A percentile compares a stretch with the other conserved stretches of the same genome.
Evolutionary conservation across 495 filamentous ascomycete genomes (phyloP).

Genomic region (Tuber magnatum): DNA sequence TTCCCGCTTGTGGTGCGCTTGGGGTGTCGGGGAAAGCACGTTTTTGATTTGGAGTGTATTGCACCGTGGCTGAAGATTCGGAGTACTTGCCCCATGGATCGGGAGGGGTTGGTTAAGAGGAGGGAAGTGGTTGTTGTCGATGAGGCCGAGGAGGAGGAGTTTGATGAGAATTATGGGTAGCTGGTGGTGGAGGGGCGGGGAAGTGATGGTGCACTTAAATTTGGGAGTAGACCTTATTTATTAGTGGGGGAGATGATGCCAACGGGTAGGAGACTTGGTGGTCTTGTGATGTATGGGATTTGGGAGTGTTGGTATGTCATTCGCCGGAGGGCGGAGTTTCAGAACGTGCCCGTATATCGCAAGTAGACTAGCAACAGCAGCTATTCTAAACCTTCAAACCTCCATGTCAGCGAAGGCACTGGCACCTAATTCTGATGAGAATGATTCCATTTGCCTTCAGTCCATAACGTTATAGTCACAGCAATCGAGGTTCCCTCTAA

Average conservation of each 20-base stretch:
- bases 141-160: slow-evolving; percentile 55
- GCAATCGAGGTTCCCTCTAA: too few relatives aligned
- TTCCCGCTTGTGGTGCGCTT: slow-evolving; percentile 76
- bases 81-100: slow-evolving; percentile 67
- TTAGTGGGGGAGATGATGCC: neutral
- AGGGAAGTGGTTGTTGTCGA: slow-evolving; percentile 51
- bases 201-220: neutral
- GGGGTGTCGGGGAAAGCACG: slow-evolving; percentile 71
- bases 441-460: neutral
- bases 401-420: neutral
- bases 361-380: neutral
- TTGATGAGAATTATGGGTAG: slow-evolving; percentile 70
- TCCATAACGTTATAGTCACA: neutral
- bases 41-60: slow-evolving; percentile 93
- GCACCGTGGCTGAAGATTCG: slow-evolving; percentile 82
- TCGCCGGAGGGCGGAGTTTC: neutral
- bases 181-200: neutral
- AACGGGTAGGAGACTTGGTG: neutral
- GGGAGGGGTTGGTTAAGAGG: slow-evolving; percentile 70
- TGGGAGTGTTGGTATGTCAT: neutral
- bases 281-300: neutral
- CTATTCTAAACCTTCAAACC: neutral
- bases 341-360: neutral
- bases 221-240: neutral
- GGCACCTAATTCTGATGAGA: neutral